Conservation (phyloP, 164 flowering plant species). For the Akebia trifoliata region DNA sequence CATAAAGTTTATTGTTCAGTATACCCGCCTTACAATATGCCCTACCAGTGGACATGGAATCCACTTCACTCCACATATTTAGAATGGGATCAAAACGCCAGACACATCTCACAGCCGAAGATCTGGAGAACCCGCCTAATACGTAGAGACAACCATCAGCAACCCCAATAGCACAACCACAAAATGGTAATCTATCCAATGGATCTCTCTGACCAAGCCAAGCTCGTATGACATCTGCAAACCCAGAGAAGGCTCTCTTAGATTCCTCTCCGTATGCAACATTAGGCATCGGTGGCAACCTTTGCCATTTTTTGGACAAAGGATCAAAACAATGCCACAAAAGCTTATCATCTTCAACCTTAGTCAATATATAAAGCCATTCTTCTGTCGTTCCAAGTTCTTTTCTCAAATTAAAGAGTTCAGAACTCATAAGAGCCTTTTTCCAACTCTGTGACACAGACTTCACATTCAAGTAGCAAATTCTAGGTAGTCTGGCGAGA, state of each 20-base stretch:
- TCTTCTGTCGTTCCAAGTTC: conserved; percentile 71
- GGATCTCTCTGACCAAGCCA: conserved; percentile 68
- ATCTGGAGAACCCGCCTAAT: conserved; percentile 69
- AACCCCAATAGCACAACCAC: conserved; percentile 79
- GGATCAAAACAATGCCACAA: conserved; percentile 78
- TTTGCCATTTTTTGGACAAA: conserved; percentile 53
- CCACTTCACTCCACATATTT: conserved; percentile 63
- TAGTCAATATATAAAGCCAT: conserved; percentile 70
- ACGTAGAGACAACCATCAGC: conserved; percentile 80
- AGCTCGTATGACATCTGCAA: conserved; percentile 53
- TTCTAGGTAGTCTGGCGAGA: conserved; percentile 73
- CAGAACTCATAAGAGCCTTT: conserved; percentile 43
- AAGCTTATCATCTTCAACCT: conserved; percentile 49
- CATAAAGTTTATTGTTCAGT: conserved; percentile 32
- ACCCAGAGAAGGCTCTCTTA: conserved; percentile 31
- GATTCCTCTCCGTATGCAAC: conserved; percentile 39
- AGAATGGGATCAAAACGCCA: conserved; percentile 73
- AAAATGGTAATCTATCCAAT: conserved; percentile 50
- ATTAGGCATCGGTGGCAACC: conserved; percentile 72
- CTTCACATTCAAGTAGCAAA: conserved; percentile 40
- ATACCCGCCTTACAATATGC: conserved; percentile 35
- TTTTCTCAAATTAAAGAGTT: conserved; percentile 53
- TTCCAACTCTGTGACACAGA: conserved; percentile 73
- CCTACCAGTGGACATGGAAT: conserved; percentile 30
- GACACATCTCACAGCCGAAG: conserved; percentile 60